Evolutionary conservation across 2,329 filamentous ascomycete species (phyloP), one percentile per base, ranked within the genome.

Genomic region (Zasmidium citrigriseum): DNA sequence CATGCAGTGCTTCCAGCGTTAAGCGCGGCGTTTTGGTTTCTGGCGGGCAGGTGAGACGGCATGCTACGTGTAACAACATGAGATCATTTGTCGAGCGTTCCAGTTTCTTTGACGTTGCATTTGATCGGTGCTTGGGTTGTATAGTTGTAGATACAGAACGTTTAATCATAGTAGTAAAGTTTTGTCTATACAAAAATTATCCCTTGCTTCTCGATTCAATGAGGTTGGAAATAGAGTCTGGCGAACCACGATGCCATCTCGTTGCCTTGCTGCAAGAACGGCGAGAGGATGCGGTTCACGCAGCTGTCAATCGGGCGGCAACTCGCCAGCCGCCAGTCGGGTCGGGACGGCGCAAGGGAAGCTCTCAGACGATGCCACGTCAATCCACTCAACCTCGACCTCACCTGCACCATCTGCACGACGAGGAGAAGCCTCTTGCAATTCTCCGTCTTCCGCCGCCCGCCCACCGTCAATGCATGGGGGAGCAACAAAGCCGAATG

Each of bases 201-300:
- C 34, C 34, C 34, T 16, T n/a, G 34, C 14, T n/a, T 41, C 4
- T 41, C 34, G 14, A 16, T 41, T 16, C 16, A 41, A 41, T n/a
- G 34, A 41, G 34, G 34, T 41, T 41, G 34, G 14, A 9, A 9
- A 9, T 41, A 41, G 14, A 41, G 34, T 41, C 18, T 4, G 12
- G 34, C 14, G 12, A 34, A 7, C 2, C 49, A 25, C 24, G 49
- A 52, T 38, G 49, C 25, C 16, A 52, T 52, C 50, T 52, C 29
- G 50, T 45, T 44, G 50, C 10, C 18, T 52, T 20, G 3, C 23
- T 52, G 49, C 49, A 24, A 4, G n/a, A 18, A 9, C n/a, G 49
- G 27, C 41, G n/a, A n/a, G n/a, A n/a, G n/a, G n/a, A n/a, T n/a
- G n/a, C n/a, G 20, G 49, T 52, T 44, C 49, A 52, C 41, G 49